These are phyloP conservation scores for Mycena amicta DNA, from an alignment of 768 basidiomycete genomes.

Conservation along the genomic window DNA sequence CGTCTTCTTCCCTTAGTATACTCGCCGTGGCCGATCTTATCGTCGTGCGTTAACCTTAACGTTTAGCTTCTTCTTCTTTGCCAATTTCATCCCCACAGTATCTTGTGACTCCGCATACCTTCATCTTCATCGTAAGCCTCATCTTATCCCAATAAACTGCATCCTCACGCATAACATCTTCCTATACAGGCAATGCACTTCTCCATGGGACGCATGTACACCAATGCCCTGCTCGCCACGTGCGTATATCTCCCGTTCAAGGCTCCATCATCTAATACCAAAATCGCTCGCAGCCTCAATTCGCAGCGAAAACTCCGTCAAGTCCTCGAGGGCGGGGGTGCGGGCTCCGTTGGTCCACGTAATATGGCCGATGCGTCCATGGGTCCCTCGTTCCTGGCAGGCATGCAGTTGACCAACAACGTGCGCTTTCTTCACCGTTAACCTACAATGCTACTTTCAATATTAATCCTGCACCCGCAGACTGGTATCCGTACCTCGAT, in stretches of 20 bases:
- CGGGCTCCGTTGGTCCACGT: not conserved
- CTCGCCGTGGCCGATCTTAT: constrained; percentile 13
- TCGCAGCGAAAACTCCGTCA: constrained; percentile 8
- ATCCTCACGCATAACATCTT: not conserved
- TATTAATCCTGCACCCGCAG: no score
- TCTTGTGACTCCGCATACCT: constrained; percentile 1
- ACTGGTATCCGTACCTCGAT: no score
- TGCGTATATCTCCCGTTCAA: not conserved
- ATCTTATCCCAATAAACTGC: not conserved
- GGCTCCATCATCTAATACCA: not conserved
- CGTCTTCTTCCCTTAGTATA: no score
- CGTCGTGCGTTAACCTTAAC: constrained; percentile 7
- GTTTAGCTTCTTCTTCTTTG: not conserved
- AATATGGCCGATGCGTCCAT: not conserved
- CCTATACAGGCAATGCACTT: constrained; percentile 18
- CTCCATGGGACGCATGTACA: constrained; percentile 24
- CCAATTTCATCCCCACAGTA: constrained; percentile 1
- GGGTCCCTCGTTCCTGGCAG: not conserved
- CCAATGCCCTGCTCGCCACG: constrained; percentile 24
- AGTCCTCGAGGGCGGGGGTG: not conserved
- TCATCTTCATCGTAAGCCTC: constrained; percentile 10
- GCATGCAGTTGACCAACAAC: no score
- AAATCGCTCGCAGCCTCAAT: constrained; percentile 4
- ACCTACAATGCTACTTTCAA: no score
- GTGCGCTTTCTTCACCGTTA: no score